A percentile compares a stretch with the other conserved stretches of the same genome.
These are phyloP conservation scores for Phytophthora sp. DNA, from an alignment of 352 stramenopile genomes.

Conservation along the genomic window DNA sequence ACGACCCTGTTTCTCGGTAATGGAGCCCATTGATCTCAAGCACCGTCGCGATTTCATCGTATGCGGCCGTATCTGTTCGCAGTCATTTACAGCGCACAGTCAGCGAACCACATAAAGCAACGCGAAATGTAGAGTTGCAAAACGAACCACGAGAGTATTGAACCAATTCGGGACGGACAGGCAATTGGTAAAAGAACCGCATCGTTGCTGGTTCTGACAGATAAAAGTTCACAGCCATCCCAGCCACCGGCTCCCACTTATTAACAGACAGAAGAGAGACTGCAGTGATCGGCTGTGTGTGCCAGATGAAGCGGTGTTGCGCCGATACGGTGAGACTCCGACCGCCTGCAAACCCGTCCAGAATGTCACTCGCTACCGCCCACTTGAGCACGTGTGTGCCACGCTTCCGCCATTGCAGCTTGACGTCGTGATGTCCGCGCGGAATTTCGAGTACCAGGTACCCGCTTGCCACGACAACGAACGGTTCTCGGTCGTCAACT, in stretches of 20 bases:
- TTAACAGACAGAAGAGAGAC: slow-evolving; percentile 50
- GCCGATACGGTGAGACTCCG: slow-evolving; percentile 67
- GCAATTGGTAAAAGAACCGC: slow-evolving; percentile 79
- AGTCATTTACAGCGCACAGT: slow-evolving; percentile 25
- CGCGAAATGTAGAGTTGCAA: background rate
- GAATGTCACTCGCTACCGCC: slow-evolving; percentile 59
- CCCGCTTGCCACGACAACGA: slow-evolving; percentile 60
- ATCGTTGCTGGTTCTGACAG: slow-evolving; percentile 54
- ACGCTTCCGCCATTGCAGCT: slow-evolving; percentile 78
- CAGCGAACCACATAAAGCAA: slow-evolving; percentile 1
- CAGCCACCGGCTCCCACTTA: slow-evolving; percentile 59
- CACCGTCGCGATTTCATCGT: slow-evolving; percentile 68
- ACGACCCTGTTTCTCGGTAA: slow-evolving; percentile 77
- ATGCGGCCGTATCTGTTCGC: slow-evolving; percentile 47
- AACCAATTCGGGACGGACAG: slow-evolving; percentile 62
- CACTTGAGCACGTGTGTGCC: slow-evolving; percentile 56
- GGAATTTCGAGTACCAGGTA: slow-evolving; percentile 63
- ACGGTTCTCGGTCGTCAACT: slow-evolving; percentile 62
- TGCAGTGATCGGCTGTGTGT: slow-evolving; percentile 57
- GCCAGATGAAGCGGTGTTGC: slow-evolving; percentile 74
- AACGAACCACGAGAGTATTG: slow-evolving; percentile 57
- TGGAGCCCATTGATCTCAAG: slow-evolving; percentile 68
- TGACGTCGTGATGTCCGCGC: slow-evolving; percentile 51
- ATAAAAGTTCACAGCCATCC: slow-evolving; percentile 62
- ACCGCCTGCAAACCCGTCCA: slow-evolving; percentile 76